Conservation (phyloP, 352 stramenopile genomes). For the Phytophthora constricta region DNA sequence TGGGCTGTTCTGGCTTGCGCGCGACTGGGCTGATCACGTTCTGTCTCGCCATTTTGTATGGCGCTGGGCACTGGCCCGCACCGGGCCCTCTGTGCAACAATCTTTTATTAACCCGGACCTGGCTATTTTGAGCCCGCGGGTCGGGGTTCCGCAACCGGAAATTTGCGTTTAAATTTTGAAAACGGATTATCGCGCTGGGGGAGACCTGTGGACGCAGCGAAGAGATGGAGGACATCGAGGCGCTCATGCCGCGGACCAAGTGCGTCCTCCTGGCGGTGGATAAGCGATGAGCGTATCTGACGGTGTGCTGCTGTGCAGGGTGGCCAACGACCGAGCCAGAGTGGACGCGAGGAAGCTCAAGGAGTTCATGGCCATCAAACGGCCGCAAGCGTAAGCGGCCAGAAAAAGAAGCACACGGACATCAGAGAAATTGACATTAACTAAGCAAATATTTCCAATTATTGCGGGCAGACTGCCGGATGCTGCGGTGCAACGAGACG, state of each 20-base stretch:
- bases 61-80: background rate
- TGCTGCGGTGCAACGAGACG: constrained; percentile 65
- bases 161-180: constrained; percentile 34
- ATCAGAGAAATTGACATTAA: background rate
- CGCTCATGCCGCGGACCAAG: constrained; percentile 79
- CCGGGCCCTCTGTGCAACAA: background rate
- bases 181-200: background rate
- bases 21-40: background rate
- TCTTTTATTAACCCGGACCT: background rate
- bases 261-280: constrained; percentile 20
- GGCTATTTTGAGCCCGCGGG: background rate
- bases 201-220: too few species aligned
- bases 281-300: too few species aligned
- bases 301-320: too few species aligned
- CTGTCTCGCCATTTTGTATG: constrained; percentile 1
- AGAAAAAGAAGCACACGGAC: background rate
- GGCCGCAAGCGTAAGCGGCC: constrained; percentile 34
- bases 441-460: constrained; percentile 1
- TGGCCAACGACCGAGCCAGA: constrained; percentile 47
- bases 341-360: constrained; percentile 61
- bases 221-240: constrained; percentile 60
- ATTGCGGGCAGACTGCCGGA: constrained; percentile 46
- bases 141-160: background rate
- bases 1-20: background rate
- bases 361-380: constrained; percentile 64